Percentiles rank a stretch among this genome's conserved stretches.
phyloP scores from a whole-genome alignment of 2,329 filamentous ascomycete genomes.

The Fusarium secorum region DNA sequence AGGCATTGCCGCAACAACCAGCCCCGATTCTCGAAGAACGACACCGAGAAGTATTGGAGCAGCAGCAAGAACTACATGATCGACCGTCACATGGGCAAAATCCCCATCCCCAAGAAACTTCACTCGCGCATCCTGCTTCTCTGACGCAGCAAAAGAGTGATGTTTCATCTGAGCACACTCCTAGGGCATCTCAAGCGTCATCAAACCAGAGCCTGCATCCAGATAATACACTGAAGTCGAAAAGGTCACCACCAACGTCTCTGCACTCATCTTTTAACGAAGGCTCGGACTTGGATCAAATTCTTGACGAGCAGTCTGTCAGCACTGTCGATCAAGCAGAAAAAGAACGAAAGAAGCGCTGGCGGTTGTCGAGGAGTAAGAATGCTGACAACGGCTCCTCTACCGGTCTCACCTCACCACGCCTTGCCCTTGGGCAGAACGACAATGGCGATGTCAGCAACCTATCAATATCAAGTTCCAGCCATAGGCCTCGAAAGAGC shows the following conservation, averaged over 20 bases:
- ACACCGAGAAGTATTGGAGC: constrained; percentile 27
- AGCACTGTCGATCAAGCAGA: constrained; percentile 58
- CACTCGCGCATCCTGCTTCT: constrained; percentile 24
- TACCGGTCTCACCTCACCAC: constrained; percentile 53
- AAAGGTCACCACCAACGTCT: constrained; percentile 78
- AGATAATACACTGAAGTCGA: constrained; percentile 65
- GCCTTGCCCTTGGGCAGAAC: constrained; percentile 65
- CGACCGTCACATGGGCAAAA: constrained; percentile 12
- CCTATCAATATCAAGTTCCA: constrained; percentile 71
- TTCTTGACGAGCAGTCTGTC: constrained; percentile 62
- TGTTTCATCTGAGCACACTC: constrained; percentile 55
- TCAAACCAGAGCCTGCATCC: constrained; percentile 53
- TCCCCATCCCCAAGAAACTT: constrained; percentile 26
- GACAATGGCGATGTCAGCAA: constrained; percentile 70
- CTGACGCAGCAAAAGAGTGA: constrained; percentile 40
- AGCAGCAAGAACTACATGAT: constrained; percentile 25
- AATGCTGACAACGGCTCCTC: constrained; percentile 63
- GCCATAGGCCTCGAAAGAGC: constrained; percentile 58
- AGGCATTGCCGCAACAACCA: constrained; percentile 27
- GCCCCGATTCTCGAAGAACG: constrained; percentile 34
- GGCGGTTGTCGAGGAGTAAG: constrained; percentile 73
- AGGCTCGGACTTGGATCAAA: constrained; percentile 79
- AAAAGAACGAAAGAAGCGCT: constrained; percentile 73
- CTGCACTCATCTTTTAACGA: constrained; percentile 82
- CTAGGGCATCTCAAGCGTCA: constrained; percentile 56